Conservation (phyloP, 2,329 filamentous ascomycete genomes). For the Neonectria faginata region DNA sequence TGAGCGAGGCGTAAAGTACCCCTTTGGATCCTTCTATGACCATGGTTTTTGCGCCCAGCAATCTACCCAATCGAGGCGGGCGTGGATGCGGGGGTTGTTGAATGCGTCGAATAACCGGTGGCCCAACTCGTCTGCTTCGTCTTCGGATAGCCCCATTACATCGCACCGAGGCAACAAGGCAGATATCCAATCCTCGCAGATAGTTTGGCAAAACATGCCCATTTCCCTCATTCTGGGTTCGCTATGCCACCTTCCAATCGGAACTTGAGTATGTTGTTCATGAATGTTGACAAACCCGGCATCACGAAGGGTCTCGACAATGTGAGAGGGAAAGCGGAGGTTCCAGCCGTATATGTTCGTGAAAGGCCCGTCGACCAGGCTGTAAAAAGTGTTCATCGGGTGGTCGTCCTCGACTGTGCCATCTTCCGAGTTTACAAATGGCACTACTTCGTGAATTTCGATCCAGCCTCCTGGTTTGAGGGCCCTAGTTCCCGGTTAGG, state of each 20-base stretch:
- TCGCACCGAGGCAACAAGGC: conserved; percentile 51
- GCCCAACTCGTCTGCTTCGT: conserved; percentile 50
- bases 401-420: conserved; percentile 45
- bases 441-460: conserved; percentile 53
- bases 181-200: conserved; percentile 51
- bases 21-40: conserved; percentile 26
- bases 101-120: conserved; percentile 49
- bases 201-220: conserved; percentile 52
- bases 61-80: conserved; percentile 51
- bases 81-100: conserved; percentile 50
- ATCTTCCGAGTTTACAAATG: conserved; percentile 50
- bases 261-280: conserved; percentile 46
- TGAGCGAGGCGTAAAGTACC: conserved; percentile 11
- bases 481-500: conserved; percentile 44
- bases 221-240: conserved; percentile 51
- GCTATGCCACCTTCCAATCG: conserved; percentile 55
- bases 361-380: conserved; percentile 49
- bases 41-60: conserved; percentile 55
- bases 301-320: conserved; percentile 47
- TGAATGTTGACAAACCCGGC: conserved; percentile 52
- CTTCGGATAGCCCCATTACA: conserved; percentile 48
- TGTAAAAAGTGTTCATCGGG: conserved; percentile 50
- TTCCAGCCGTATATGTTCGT: conserved; percentile 52
- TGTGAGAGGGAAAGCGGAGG: conserved; percentile 44
- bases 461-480: conserved; percentile 55